These are phyloP conservation scores for Fistulifera pelliculosa DNA, from an alignment of 108 stramenopile genomes.

Conservation along the genomic window DNA sequence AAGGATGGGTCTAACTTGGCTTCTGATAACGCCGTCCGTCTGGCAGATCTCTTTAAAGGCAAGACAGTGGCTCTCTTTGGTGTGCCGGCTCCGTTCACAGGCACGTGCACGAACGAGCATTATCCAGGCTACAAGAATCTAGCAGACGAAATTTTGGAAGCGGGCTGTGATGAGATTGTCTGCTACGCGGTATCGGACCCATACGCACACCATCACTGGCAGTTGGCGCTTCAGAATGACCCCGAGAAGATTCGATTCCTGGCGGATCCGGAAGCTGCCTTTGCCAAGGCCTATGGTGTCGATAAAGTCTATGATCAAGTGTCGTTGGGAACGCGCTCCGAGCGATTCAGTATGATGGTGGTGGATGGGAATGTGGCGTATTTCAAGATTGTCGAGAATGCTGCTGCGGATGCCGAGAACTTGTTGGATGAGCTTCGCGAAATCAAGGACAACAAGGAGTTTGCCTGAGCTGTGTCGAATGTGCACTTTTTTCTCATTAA, in stretches of 20 bases:
- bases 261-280: slow-evolving; percentile 28
- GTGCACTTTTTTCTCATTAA: too few species aligned
- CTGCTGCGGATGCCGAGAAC: slow-evolving; percentile 21
- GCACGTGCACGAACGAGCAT: slow-evolving; percentile 38
- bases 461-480: too few species aligned
- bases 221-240: slow-evolving; percentile 20
- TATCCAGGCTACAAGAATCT: slow-evolving; percentile 31
- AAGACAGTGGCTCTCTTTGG: slow-evolving; percentile 38
- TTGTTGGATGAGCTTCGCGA: slow-evolving; percentile 15
- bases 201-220: slow-evolving; percentile 30
- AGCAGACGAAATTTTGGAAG: slow-evolving; percentile 13
- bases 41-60: slow-evolving; percentile 24
- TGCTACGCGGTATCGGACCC: slow-evolving; percentile 39
- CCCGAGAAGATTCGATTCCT: slow-evolving; percentile 25
- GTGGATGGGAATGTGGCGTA: slow-evolving; percentile 26
- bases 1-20: slow-evolving; percentile 26
- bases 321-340: slow-evolving; percentile 22
- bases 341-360: slow-evolving; percentile 34
- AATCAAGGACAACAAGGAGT: not conserved
- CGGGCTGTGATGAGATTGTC: slow-evolving; percentile 24
- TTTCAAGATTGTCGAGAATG: slow-evolving; percentile 25
- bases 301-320: slow-evolving; percentile 15
- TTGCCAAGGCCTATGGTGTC: slow-evolving; percentile 27
- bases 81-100: slow-evolving; percentile 46
- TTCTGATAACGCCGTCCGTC: slow-evolving; percentile 24